Evolutionary conservation across 2,329 filamentous ascomycete species (phyloP).

Genomic region (Fusarium nanum): DNA sequence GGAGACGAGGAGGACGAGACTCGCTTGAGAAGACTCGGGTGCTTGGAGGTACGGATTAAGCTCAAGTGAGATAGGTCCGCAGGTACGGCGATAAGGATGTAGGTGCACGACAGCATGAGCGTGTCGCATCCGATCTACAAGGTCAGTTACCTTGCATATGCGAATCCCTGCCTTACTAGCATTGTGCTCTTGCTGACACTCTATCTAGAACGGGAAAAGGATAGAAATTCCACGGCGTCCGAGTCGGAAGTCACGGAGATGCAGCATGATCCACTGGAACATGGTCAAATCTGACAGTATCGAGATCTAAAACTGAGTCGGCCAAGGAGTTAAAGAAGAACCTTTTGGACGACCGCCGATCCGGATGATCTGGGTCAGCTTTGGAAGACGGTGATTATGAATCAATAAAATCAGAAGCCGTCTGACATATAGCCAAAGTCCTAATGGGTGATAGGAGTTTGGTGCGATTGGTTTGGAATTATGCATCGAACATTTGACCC

Average conservation of each 20-base stretch:
- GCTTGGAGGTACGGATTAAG: constrained; percentile 61
- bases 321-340: constrained; percentile 11
- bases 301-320: constrained; percentile 20
- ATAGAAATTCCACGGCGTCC: constrained; percentile 15
- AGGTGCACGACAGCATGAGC: constrained; percentile 5
- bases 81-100: constrained; percentile 16
- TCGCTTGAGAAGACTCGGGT: constrained; percentile 62
- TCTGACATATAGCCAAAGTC: constrained; percentile 14
- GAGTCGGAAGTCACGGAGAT: constrained; percentile 35
- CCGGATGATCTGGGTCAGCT: constrained; percentile 18
- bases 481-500: not conserved
- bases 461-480: constrained; percentile 2
- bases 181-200: constrained; percentile 24
- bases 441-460: not conserved
- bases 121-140: constrained; percentile 12
- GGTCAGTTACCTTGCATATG: constrained; percentile 26
- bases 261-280: constrained; percentile 10
- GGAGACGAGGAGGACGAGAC: constrained; percentile 55
- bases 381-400: constrained; percentile 20
- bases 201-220: not conserved
- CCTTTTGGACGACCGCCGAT: constrained; percentile 6
- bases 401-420: constrained; percentile 14
- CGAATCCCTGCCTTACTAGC: constrained; percentile 1
- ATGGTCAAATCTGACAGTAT: constrained; percentile 27
- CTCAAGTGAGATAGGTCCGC: constrained; percentile 53